Percentiles rank a stretch among this genome's conserved stretches.
These are phyloP conservation scores for Selaginella moellendorffii DNA, from an alignment of 75 land plant genomes.

Conservation along the genomic window DNA sequence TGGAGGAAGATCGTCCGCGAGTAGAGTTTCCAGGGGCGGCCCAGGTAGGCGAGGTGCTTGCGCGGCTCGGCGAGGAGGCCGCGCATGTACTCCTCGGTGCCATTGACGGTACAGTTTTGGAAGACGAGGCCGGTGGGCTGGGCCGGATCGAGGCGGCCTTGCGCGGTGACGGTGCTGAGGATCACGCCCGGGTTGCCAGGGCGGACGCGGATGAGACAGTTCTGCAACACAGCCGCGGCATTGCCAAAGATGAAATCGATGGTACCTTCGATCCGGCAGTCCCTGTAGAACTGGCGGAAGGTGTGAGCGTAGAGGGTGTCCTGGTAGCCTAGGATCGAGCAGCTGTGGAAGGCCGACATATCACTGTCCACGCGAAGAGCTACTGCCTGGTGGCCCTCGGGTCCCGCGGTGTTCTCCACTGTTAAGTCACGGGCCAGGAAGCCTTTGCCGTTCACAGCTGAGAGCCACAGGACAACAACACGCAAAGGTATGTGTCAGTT, in stretches of 20 bases:
- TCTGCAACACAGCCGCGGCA: slow-evolving; percentile 13
- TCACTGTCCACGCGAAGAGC: slow-evolving; percentile 1
- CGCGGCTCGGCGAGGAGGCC: neutral
- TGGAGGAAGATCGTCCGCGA: neutral
- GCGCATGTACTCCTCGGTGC: neutral
- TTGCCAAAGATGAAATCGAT: slow-evolving; percentile 18
- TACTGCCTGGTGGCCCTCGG: slow-evolving; percentile 1
- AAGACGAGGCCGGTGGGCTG: slow-evolving; percentile 9
- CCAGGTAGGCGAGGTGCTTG: slow-evolving; percentile 5
- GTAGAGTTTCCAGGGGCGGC: slow-evolving; percentile 8
- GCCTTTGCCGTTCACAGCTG: slow-evolving; percentile 37
- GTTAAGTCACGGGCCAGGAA: slow-evolving; percentile 37
- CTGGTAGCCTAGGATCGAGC: slow-evolving; percentile 6
- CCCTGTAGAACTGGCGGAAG: slow-evolving; percentile 12
- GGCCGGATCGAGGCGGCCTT: slow-evolving; percentile 8
- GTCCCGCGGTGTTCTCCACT: slow-evolving; percentile 4
- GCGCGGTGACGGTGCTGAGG: neutral
- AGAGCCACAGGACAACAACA: slow-evolving; percentile 5
- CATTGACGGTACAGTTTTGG: neutral
- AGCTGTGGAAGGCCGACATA: slow-evolving; percentile 1
- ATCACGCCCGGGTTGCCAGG: neutral
- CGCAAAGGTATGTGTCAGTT: no score
- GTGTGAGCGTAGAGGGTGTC: slow-evolving; percentile 7
- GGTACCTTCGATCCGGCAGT: slow-evolving; percentile 9
- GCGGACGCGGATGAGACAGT: neutral